phyloP scores from a whole-genome alignment of 345 rosid genomes.

The Pelargonium nanum region DNA sequence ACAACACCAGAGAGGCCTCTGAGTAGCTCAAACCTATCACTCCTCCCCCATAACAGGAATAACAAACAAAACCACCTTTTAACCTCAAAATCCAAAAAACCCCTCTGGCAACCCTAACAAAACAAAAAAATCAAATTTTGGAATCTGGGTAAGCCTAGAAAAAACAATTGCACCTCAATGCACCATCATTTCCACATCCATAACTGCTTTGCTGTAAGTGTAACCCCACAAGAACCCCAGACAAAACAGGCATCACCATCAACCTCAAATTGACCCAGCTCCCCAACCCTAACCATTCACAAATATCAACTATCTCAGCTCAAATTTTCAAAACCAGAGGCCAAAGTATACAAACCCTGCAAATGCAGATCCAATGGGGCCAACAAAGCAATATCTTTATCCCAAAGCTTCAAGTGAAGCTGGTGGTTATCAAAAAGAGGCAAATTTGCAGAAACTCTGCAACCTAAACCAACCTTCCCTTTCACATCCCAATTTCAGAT shows the following conservation, averaged over 20 bases:
- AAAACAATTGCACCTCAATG: background rate
- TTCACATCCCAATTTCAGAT: background rate
- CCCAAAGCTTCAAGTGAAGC: background rate
- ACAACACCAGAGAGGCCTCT: no score
- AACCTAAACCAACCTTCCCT: background rate
- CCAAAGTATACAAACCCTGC: background rate
- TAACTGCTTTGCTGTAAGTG: background rate
- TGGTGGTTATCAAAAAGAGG: background rate
- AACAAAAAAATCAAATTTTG: background rate
- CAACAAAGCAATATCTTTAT: background rate
- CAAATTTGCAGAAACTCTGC: background rate
- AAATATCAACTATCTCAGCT: no score
- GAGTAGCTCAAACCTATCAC: background rate
- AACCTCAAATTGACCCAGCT: background rate
- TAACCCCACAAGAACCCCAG: background rate
- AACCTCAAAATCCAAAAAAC: no score
- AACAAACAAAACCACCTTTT: background rate
- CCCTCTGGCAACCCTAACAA: background rate
- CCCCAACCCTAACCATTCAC: background rate
- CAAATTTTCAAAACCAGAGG: background rate
- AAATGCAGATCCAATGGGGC: background rate
- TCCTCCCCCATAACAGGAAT: slow-evolving; percentile 6
- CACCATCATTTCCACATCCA: background rate
- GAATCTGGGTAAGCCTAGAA: background rate
- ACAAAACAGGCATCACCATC: background rate